Evolutionary conservation across 192 early-diverging fungal genomes (phyloP).

Genomic region (Lunasporangiospora selenospora): DNA sequence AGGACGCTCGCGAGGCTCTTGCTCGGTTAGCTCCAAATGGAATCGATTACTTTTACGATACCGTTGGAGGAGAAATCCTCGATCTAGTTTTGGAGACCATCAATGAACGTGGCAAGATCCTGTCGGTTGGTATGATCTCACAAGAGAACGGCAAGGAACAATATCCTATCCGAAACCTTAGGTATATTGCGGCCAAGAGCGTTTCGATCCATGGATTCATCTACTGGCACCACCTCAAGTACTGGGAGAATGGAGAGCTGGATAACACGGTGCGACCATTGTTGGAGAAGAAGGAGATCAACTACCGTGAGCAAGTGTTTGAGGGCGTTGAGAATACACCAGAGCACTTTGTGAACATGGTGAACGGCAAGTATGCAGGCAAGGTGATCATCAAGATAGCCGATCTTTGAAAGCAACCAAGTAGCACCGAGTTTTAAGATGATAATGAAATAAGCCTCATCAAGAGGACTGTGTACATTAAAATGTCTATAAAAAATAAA

Average conservation of each 20-base stretch:
- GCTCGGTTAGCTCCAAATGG: constrained; percentile 73
- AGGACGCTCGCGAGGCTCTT: constrained; percentile 48
- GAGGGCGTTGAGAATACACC: constrained; percentile 49
- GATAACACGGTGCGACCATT: constrained; percentile 22
- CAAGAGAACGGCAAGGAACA: constrained; percentile 68
- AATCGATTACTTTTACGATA: constrained; percentile 86
- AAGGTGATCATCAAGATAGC: constrained; percentile 64
- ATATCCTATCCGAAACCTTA: constrained; percentile 68
- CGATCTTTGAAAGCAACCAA: constrained; percentile 36
- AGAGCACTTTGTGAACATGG: constrained; percentile 63
- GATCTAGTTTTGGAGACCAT: constrained; percentile 70
- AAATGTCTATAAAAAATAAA: too few relatives aligned
- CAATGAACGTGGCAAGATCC: constrained; percentile 69
- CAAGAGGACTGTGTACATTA: too few relatives aligned
- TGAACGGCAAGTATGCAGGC: constrained; percentile 73
- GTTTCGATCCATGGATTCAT: constrained; percentile 69
- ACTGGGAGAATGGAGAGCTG: constrained; percentile 53
- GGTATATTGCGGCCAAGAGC: constrained; percentile 56
- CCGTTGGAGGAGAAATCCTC: constrained; percentile 79
- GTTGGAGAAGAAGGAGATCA: constrained; percentile 27
- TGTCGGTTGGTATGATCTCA: constrained; percentile 76
- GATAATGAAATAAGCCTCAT: too few relatives aligned
- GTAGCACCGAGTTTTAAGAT: too few relatives aligned
- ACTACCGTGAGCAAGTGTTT: constrained; percentile 37
- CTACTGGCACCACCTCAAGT: constrained; percentile 47